Base-by-base conservation (phyloP, 208 protist genomes). In the Ichthyophonus hoferi region DNA sequence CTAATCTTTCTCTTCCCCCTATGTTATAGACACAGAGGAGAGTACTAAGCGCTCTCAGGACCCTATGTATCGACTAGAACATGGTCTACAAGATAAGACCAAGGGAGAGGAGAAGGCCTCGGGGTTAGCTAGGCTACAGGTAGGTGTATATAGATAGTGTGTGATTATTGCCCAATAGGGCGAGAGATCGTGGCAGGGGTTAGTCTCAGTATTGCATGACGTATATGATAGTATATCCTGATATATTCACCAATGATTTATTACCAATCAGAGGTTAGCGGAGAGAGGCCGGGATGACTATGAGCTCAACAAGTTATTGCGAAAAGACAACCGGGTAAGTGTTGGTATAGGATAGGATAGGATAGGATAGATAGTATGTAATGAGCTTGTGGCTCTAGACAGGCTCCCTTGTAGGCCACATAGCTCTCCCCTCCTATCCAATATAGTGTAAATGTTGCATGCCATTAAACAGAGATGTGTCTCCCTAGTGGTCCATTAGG, bases 1-100 rank as follows among this genome's bases (percentile, higher is more conserved):
- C 24, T 67, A 3, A 3, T n/a, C 1, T 78, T 37, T 40, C 31
- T 3, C 79, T 24, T 40, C 35, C 31, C 3, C 35, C 0, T 40
- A 90, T 33, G 77, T 83, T 38, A 79, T 41, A 42, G 89, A 79
- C 42, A 85, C 82, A 41, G 88, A 91, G 14, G 84, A 91, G 34
- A 35, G 76, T 14, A 58, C 90, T 42, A 43, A 81, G 0, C 67
- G 91, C 1, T 58, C 58, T 1, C 82, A 90, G 0, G 79, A 94
- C 82, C 76, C 92, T 12, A 91, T 95, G 37, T 90, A 89, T 82
- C 31, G 37, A 24, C 87, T 93, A 2, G 92, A 94, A 67, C 43
- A 91, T 43, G 76, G 43, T 1, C 81, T 86, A 3, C 34, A 41
- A 2, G 92, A 94, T 86, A 42, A 79, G 17, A 34, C 58, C 40